These are phyloP conservation scores for Xerocomellus intermedius DNA, from an alignment of 768 basidiomycete genomes.

Conservation along the genomic window DNA sequence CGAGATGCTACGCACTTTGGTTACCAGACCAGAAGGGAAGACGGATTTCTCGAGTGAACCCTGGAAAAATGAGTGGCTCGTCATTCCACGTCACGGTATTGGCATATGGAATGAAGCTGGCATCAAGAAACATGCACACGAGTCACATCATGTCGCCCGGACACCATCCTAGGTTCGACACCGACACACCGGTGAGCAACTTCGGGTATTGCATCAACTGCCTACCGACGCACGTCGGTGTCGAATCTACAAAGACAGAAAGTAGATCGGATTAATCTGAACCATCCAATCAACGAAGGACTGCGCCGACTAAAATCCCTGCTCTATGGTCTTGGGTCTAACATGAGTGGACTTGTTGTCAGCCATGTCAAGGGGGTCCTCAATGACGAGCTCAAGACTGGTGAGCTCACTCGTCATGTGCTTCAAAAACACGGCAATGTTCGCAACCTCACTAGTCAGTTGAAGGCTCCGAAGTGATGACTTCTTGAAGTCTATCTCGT, in stretches of 20 bases:
- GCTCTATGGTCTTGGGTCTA: no score
- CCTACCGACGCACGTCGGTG: constrained; percentile 44
- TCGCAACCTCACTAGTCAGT: constrained; percentile 67
- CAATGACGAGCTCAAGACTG: constrained; percentile 73
- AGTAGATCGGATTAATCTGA: constrained; percentile 30
- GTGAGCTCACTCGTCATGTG: constrained; percentile 64
- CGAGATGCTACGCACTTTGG: no score
- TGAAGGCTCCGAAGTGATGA: constrained; percentile 62
- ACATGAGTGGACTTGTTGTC: constrained; percentile 32
- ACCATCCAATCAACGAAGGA: no score
- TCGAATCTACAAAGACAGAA: constrained; percentile 52
- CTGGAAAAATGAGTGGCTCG: no score
- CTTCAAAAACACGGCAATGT: constrained; percentile 69
- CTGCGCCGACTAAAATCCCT: no score
- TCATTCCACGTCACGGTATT: no score
- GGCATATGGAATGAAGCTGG: no score
- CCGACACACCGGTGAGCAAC: constrained; percentile 33
- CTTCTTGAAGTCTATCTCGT: constrained; percentile 77
- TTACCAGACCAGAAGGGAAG: no score
- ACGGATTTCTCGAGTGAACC: no score
- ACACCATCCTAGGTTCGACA: constrained; percentile 25
- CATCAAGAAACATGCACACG: no score
- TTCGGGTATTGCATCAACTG: constrained; percentile 44
- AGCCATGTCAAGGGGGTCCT: constrained; percentile 70
- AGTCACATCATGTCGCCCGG: no score